Evolutionary conservation across 2,329 filamentous ascomycete species (phyloP).

Genomic region (Fusarium multiceps): DNA sequence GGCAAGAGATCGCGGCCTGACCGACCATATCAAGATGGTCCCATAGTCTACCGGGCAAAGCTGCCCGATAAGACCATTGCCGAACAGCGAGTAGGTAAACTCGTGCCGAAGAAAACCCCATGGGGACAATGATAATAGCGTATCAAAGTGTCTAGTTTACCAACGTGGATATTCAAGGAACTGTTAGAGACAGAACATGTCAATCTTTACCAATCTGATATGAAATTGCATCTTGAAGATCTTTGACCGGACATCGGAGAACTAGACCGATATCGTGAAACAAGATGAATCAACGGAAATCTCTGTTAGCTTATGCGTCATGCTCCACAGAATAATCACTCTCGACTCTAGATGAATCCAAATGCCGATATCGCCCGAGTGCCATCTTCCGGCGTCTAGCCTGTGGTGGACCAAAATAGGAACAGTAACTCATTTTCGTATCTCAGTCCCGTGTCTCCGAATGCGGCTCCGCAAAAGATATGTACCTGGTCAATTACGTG

Average conservation of each 20-base stretch:
- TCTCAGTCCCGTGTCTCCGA: not conserved
- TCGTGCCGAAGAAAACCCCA: not conserved
- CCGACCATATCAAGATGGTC: not conserved
- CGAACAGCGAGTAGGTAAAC: not conserved
- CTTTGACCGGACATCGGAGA: not conserved
- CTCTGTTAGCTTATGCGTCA: not conserved
- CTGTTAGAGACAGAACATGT: not conserved
- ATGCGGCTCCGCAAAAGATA: conserved; percentile 15
- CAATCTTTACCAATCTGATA: not conserved
- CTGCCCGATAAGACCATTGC: not conserved
- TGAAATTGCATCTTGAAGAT: no score
- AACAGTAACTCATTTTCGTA: conserved; percentile 11
- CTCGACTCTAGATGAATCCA: not conserved
- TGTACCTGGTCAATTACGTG: conserved; percentile 2
- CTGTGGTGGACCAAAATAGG: not conserved
- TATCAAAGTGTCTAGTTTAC: not conserved
- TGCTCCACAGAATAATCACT: not conserved
- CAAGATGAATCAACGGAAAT: not conserved
- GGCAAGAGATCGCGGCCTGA: not conserved
- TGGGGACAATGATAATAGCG: not conserved
- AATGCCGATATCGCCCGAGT: conserved; percentile 19
- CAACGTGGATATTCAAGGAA: not conserved
- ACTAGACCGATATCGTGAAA: not conserved
- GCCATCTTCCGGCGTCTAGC: not conserved
- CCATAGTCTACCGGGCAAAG: not conserved